Base-by-base conservation (phyloP, 2,329 filamentous ascomycete species). In the Fusarium lateritium region DNA sequence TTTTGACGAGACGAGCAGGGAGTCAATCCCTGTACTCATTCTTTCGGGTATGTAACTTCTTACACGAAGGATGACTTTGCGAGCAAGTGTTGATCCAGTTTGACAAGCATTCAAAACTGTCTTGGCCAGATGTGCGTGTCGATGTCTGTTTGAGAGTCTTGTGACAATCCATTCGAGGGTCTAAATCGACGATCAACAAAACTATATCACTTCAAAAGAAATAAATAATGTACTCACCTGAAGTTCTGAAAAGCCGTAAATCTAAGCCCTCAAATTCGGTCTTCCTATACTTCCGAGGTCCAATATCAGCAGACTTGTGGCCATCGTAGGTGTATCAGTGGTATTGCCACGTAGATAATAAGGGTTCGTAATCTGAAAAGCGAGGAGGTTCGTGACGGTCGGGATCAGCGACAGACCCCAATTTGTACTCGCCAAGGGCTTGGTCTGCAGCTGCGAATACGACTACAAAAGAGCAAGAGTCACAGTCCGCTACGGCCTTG, bases 1-100 rank as follows among this genome's bases (percentile, higher is more conserved):
- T 57, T 28, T 42, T 57, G 15, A 60, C 15, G 11, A 60, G 42
- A 6, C 52, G 36, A 13, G 52, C 56, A 19, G 56, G 56, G 11
- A 60, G 42, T 42, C 52, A 60, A 2, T 58, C 7, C 0, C 14
- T 28, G 8, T 24, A 13, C 15, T 36, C 19, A 6, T 10, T n/a
- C 2, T 2, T 11, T 14, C 56, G 52, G 2, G 7, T 21, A 13
- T 60, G 52, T 21, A 60, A 43, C 2, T 42, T 60, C n/a, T 42
- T 9, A 28, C 56, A 60, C 4, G 15, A 58, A 1, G 0, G 3
- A 7, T 60, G 56, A 8, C 49, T 49, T 1, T 31, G 21, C 4
- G 36, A 57, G 10, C 56, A 60, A 2, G 5, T 19, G 8, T 42
- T 19, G n/a, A 58, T 58, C 52, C 56, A 60, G 6, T 26, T 11